Base-by-base conservation (phyloP, 2,329 filamentous ascomycete genomes). In the Alternaria hordeiaustralica region DNA sequence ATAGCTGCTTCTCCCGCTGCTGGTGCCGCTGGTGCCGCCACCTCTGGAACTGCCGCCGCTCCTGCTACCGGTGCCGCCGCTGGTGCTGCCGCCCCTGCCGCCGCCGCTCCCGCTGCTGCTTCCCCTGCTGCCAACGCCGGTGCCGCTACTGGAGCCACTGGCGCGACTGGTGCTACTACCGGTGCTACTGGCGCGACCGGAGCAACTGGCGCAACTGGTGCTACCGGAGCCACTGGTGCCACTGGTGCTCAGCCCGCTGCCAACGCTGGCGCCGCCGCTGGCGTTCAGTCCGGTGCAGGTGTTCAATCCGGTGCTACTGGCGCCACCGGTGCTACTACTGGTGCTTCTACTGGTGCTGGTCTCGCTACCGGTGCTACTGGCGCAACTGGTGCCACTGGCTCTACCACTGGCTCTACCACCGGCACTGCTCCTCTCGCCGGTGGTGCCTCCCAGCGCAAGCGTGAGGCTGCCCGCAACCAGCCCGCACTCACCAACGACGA, bases 401-500 rank as follows among this genome's bases (percentile, higher is more conserved):
- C 30, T 15, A 41, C 33, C 36, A 41, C 36, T 41, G 47, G 55
- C 18, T 45, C 58, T 8, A 58, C 59, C 6, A 54, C 60, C n/a
- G 55, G 62, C 45, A n/a, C 46, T 23, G 57, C 60, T 18, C 49
- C 63, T 7, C 23, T 63, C 26, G 30, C 61, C 44, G 65, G 66
- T 26, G 66, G 66, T 23, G 64, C 65, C 25, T 64, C 64, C 50
- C 67, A 41, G 36, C 36, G 65, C 63, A 73, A 72, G 70, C 70
- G 70, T 28, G 64, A 58, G 20, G 62, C 69, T 30, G 55, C 62
- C 30, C 66, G 62, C 58, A 55, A 50, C 18, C 64, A 68, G 62
- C 67, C 72, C 20, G 44, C 49, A 23, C 70, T 79, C 63, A 77
- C 75, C 61, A 58, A 77, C 59, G 77, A 79, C 63, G 77, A 75